Percentiles rank a stretch among this genome's conserved stretches.
Evolutionary conservation across 192 early-diverging fungal genomes (phyloP).

Genomic region (Entomortierella parvispora): DNA sequence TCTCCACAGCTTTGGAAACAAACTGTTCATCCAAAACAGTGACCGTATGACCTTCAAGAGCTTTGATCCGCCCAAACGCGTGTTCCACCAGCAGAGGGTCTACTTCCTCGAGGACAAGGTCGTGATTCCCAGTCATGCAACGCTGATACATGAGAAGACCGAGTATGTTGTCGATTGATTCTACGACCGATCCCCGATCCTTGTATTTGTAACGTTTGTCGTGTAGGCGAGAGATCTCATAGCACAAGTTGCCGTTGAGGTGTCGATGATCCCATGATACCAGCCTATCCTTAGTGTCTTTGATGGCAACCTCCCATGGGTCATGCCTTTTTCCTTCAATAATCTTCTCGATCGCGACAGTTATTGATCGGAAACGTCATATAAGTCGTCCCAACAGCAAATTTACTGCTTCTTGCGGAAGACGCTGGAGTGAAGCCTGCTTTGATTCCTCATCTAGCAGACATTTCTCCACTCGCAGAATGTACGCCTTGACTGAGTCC

Average conservation of each 20-base stretch:
- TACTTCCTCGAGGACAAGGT: conserved; percentile 3
- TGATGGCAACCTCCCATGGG: not conserved
- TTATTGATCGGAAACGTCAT: not conserved
- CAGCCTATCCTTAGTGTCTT: conserved; percentile 7
- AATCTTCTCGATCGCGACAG: not conserved
- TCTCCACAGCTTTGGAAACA: conserved; percentile 1
- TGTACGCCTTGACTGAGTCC: not conserved
- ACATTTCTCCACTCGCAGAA: not conserved
- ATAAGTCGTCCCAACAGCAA: conserved; percentile 3
- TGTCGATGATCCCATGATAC: not conserved
- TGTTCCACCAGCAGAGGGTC: conserved; percentile 15
- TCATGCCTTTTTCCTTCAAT: not conserved
- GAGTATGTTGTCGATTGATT: conserved; percentile 6
- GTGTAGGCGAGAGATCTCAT: conserved; percentile 5
- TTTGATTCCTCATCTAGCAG: not conserved
- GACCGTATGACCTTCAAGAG: not conserved
- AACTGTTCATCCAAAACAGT: conserved; percentile 24
- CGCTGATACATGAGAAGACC: conserved; percentile 11
- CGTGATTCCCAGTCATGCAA: conserved; percentile 16
- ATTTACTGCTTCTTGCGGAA: conserved; percentile 7
- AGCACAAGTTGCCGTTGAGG: not conserved
- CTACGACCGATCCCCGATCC: no score
- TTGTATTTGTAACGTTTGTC: not conserved
- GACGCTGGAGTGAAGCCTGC: not conserved
- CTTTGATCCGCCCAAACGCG: conserved; percentile 19